Percentiles rank a stretch among this genome's conserved stretches.
phyloP scores from a whole-genome alignment of 2,329 filamentous ascomycete species.

The Calonectria henricotiae region DNA sequence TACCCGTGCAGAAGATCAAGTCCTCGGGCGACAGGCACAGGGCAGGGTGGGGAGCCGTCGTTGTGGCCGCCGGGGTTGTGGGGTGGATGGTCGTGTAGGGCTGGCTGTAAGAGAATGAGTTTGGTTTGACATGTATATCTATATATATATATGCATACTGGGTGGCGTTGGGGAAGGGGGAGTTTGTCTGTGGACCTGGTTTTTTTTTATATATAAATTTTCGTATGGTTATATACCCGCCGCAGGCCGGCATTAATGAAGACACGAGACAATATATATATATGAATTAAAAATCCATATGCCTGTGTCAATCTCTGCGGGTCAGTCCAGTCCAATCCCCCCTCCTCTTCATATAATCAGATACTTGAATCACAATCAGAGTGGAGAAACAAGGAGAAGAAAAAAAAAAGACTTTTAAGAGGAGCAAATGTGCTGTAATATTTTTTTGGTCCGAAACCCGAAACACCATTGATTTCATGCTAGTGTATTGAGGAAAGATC shows the following conservation, averaged over 20 bases:
- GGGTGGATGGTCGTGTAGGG: conserved; percentile 40
- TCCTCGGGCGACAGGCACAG: conserved; percentile 45
- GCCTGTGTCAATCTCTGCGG: too few relatives aligned
- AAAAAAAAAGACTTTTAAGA: not conserved
- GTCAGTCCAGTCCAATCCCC: not conserved
- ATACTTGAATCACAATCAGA: not conserved
- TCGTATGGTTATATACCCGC: conserved; percentile 33
- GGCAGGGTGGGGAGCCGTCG: conserved; percentile 40
- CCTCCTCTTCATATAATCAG: not conserved
- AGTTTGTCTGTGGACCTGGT: too few relatives aligned
- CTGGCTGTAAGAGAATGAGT: conserved; percentile 17
- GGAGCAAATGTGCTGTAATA: conserved; percentile 43
- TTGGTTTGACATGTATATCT: not conserved
- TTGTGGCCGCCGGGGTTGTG: conserved; percentile 46
- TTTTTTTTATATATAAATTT: conserved; percentile 19
- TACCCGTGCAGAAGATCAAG: conserved; percentile 54
- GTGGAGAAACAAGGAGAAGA: not conserved
- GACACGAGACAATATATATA: conserved; percentile 17
- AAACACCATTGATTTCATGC: conserved; percentile 64
- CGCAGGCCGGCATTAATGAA: conserved; percentile 33
- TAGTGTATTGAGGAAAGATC: conserved; percentile 59
- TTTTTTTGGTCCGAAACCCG: conserved; percentile 60
- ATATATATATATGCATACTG: not conserved
- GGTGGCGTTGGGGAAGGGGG: not conserved
- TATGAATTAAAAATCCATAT: not conserved